Conservation (phyloP, 306 rosid species). For the Rosa lucieae region DNA sequence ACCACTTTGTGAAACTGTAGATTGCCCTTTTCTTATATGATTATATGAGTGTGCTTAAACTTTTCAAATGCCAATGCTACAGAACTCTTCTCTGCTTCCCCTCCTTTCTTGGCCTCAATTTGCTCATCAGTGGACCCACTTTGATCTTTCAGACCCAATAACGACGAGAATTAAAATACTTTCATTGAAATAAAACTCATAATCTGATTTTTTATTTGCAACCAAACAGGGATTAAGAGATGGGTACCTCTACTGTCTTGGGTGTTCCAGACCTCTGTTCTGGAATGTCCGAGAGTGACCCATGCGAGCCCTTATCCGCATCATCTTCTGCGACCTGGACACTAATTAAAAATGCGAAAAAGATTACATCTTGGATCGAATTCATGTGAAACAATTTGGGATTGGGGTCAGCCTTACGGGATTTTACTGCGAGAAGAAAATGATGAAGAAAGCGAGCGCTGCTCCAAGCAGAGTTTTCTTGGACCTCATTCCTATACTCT, state of each 20-base stretch:
- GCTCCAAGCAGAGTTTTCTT: constrained; percentile 40
- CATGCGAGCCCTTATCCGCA: constrained; percentile 26
- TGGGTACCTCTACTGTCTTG: constrained; percentile 53
- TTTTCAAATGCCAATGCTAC: constrained; percentile 46
- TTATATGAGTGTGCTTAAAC: constrained; percentile 49
- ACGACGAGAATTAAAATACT: constrained; percentile 27
- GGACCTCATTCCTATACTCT: too few relatives aligned
- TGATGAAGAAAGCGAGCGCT: constrained; percentile 56
- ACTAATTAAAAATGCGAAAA: not conserved
- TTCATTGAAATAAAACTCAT: not conserved
- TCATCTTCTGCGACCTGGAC: too few relatives aligned
- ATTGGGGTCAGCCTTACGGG: constrained; percentile 34
- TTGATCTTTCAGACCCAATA: constrained; percentile 39
- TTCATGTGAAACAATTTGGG: not conserved
- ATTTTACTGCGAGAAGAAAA: constrained; percentile 39
- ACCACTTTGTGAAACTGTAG: constrained; percentile 25
- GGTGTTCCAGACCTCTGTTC: constrained; percentile 37
- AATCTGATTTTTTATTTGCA: not conserved
- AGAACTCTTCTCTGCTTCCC: constrained; percentile 30
- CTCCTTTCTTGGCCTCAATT: constrained; percentile 31
- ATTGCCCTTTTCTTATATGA: constrained; percentile 20
- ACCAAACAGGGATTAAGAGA: not conserved
- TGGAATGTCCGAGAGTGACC: constrained; percentile 32
- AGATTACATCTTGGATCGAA: not conserved
- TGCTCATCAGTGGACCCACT: constrained; percentile 24